Percentiles rank a stretch among this genome's conserved stretches.
Conservation (phyloP, 495 filamentous ascomycete species). For the Hypoxylon trugodes region DNA sequence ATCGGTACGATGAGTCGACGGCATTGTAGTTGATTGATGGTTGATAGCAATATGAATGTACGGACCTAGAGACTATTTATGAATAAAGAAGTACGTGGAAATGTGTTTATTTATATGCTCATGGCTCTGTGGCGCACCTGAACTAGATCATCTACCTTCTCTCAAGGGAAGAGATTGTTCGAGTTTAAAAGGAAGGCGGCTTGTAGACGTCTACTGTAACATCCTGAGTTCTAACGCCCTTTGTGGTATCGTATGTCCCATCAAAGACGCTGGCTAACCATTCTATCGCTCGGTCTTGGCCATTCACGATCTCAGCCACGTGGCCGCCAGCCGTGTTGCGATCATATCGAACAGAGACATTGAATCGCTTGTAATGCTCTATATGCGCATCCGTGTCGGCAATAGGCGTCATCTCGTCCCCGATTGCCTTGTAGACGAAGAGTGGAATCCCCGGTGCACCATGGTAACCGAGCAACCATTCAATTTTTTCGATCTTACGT, state of each 20-base stretch:
- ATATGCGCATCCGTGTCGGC: constrained; percentile 56
- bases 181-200: background rate
- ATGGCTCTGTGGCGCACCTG: too few species aligned
- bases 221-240: constrained; percentile 29
- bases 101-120: too few species aligned
- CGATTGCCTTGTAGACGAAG: constrained; percentile 61
- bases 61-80: too few species aligned
- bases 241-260: constrained; percentile 5
- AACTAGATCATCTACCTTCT: too few species aligned
- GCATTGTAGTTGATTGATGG: too few species aligned
- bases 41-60: too few species aligned
- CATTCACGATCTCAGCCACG: constrained; percentile 36
- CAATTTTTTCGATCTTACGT: constrained; percentile 38
- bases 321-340: constrained; percentile 45
- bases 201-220: constrained; percentile 28
- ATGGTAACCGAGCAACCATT: constrained; percentile 52
- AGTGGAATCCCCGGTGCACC: constrained; percentile 56
- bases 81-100: too few species aligned
- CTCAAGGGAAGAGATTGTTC: too few species aligned
- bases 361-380: constrained; percentile 37
- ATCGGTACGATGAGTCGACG: too few species aligned
- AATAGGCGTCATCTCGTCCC: constrained; percentile 57
- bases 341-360: constrained; percentile 47
- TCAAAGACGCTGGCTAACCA: constrained; percentile 37
- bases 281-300: constrained; percentile 31